These are phyloP conservation scores for Gastrodia elata DNA, from an alignment of 106 monocot species.

Conservation along the genomic window DNA sequence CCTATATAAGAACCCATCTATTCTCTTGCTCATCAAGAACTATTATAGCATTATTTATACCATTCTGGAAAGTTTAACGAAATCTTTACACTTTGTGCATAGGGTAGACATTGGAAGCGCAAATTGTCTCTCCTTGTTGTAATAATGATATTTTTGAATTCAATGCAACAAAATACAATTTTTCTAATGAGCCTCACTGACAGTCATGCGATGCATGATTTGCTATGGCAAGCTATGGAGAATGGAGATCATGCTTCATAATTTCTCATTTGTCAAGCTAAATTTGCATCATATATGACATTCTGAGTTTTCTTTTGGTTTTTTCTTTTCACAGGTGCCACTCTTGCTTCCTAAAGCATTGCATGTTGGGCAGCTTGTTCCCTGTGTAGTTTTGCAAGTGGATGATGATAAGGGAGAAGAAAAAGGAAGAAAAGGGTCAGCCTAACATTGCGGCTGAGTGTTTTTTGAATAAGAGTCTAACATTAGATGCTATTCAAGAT, in stretches of 20 bases:
- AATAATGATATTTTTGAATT: not conserved
- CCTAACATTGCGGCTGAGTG: slow-evolving; percentile 61
- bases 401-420: slow-evolving; percentile 72
- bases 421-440: slow-evolving; percentile 70
- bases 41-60: too few species aligned
- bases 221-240: not conserved
- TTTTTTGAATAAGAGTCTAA: slow-evolving; percentile 67
- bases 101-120: not conserved
- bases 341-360: slow-evolving; percentile 30
- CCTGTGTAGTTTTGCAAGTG: slow-evolving; percentile 62
- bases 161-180: not conserved
- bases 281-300: not conserved
- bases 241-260: not conserved
- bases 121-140: not conserved
- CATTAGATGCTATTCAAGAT: slow-evolving; percentile 71
- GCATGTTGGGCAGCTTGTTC: slow-evolving; percentile 65
- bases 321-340: slow-evolving; percentile 22
- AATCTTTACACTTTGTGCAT: not conserved
- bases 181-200: not conserved
- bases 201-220: not conserved
- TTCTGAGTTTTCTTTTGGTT: not conserved
- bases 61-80: not conserved
- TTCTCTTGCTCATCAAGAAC: too few species aligned
- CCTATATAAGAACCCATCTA: too few species aligned
- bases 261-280: not conserved